Percentiles rank a stretch among this genome's conserved stretches.
phyloP scores from a whole-genome alignment of 805 yeast species.

The Kluyveromyces aestuarii region DNA sequence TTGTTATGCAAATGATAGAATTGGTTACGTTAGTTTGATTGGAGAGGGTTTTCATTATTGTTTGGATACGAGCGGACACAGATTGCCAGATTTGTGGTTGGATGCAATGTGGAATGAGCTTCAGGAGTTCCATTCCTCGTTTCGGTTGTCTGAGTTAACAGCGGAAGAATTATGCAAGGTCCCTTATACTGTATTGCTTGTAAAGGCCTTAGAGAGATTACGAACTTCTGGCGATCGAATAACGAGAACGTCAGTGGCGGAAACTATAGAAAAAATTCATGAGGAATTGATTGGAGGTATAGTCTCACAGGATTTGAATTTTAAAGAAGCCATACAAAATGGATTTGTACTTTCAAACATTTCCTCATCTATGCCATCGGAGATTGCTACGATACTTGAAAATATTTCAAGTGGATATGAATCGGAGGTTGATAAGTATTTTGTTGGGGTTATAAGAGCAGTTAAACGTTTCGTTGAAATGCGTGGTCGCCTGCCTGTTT shows the following conservation, averaged over 20 bases:
- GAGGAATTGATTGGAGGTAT: slow-evolving; percentile 12
- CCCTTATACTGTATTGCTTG: slow-evolving; percentile 58
- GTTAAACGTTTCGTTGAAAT: not conserved
- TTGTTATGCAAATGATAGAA: slow-evolving; percentile 51
- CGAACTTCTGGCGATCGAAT: slow-evolving; percentile 12
- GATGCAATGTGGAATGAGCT: slow-evolving; percentile 69
- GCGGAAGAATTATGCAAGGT: slow-evolving; percentile 45
- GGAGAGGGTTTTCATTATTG: slow-evolving; percentile 50
- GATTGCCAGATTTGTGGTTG: slow-evolving; percentile 56
- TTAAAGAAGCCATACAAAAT: slow-evolving; percentile 42
- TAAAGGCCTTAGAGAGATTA: slow-evolving; percentile 45
- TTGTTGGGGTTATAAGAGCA: not conserved
- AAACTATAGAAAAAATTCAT: slow-evolving; percentile 30
- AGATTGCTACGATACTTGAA: slow-evolving; percentile 47
- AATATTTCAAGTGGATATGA: not conserved
- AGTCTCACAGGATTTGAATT: slow-evolving; percentile 31
- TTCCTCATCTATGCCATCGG: slow-evolving; percentile 2
- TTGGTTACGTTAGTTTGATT: slow-evolving; percentile 47
- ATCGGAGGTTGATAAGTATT: not conserved
- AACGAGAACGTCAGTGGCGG: slow-evolving; percentile 32
- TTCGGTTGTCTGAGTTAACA: slow-evolving; percentile 39
- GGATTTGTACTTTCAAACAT: slow-evolving; percentile 32
- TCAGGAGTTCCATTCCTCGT: slow-evolving; percentile 37
- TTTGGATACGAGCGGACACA: slow-evolving; percentile 61
- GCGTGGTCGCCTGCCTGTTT: slow-evolving; percentile 43